phyloP scores from a whole-genome alignment of 2,329 filamentous ascomycete species.

The Ceratocystis eucalypticola region DNA sequence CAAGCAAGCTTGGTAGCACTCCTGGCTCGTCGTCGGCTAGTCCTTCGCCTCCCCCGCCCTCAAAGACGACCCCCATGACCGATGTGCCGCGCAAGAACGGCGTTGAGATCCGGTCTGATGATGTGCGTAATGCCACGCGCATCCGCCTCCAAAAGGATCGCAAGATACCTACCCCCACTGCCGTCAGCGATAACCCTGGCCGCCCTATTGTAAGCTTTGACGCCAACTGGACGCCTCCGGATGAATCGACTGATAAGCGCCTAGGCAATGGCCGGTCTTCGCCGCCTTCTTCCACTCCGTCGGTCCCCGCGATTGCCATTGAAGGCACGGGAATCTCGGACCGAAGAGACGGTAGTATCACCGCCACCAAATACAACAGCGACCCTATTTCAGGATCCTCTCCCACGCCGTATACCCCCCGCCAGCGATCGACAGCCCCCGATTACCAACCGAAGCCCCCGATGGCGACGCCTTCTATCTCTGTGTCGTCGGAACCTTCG shows the following conservation, averaged over 20 bases:
- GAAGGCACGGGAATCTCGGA: constrained; percentile 11
- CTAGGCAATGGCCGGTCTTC: constrained; percentile 23
- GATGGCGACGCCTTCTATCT: constrained; percentile 39
- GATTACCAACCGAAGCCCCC: background rate
- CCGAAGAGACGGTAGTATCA: background rate
- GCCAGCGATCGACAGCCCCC: background rate
- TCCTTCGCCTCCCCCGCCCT: background rate
- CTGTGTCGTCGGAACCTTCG: constrained; percentile 37
- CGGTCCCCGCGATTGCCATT: constrained; percentile 6
- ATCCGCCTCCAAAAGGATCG: constrained; percentile 68
- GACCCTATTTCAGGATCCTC: constrained; percentile 1
- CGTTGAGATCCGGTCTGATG: constrained; percentile 70
- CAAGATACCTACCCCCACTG: constrained; percentile 75
- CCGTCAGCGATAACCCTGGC: constrained; percentile 79
- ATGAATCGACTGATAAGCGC: constrained; percentile 55
- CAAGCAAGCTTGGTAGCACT: background rate
- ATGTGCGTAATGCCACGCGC: constrained; percentile 81
- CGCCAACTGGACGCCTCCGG: constrained; percentile 62
- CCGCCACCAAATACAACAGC: background rate
- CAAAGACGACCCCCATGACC: background rate
- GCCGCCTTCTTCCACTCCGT: constrained; percentile 17
- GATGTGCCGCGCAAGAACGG: constrained; percentile 46
- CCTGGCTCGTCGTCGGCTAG: background rate
- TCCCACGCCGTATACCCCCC: background rate
- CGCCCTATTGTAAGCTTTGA: constrained; percentile 97